A percentile compares a stretch with the other conserved stretches of the same genome.
These are phyloP conservation scores for Pisolithus marmoratus DNA, from an alignment of 768 basidiomycete genomes.

Conservation along the genomic window DNA sequence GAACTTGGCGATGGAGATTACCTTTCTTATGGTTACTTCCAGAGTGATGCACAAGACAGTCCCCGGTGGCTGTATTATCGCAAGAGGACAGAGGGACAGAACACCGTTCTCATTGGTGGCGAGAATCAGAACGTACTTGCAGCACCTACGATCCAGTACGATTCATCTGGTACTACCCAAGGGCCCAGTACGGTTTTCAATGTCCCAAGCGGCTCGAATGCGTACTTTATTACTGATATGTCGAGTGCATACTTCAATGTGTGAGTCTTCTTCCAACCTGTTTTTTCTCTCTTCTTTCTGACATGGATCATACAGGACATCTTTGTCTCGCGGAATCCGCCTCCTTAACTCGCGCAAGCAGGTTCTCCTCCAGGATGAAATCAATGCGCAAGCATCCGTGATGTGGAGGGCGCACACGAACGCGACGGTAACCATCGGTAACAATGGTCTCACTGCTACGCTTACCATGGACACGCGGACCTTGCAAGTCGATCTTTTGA, in stretches of 20 bases:
- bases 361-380: conserved; percentile 91
- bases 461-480: conserved; percentile 66
- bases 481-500: conserved; percentile 60
- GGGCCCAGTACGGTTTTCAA: conserved; percentile 78
- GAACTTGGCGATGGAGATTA: conserved; percentile 92
- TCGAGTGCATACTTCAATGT: conserved; percentile 67
- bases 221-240: conserved; percentile 77
- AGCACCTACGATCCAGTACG: conserved; percentile 51
- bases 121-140: conserved; percentile 77
- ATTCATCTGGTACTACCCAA: conserved; percentile 58
- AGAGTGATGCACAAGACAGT: conserved; percentile 58
- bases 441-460: conserved; percentile 62
- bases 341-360: conserved; percentile 79
- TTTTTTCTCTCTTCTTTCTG: conserved; percentile 10
- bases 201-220: conserved; percentile 62
- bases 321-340: conserved; percentile 81
- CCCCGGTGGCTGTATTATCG: conserved; percentile 90
- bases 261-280: conserved; percentile 40
- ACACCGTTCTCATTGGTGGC: conserved; percentile 74
- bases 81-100: conserved; percentile 96
- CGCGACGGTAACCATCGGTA: conserved; percentile 61
- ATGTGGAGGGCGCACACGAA: conserved; percentile 98
- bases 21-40: conserved; percentile 71
- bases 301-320: conserved; percentile 40
- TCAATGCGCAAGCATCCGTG: conserved; percentile 50